These are phyloP conservation scores for Phytopythium kandeliae DNA, from an alignment of 352 stramenopile genomes.

Conservation along the genomic window DNA sequence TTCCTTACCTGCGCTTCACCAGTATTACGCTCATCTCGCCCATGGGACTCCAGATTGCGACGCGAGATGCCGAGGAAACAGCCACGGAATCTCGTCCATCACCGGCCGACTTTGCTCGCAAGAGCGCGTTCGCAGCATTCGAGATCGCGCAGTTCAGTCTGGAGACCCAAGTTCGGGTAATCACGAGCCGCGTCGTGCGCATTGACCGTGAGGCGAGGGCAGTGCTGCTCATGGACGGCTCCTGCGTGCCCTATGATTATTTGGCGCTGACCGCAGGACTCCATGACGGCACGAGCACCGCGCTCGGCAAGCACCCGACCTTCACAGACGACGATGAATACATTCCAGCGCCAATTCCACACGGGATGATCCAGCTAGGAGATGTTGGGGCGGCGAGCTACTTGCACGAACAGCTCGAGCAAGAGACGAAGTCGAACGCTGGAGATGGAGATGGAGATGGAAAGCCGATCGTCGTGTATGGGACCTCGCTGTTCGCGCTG, in stretches of 20 bases:
- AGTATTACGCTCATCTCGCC: slow-evolving; percentile 85
- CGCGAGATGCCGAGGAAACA: slow-evolving; percentile 13
- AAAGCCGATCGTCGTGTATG: slow-evolving; percentile 51
- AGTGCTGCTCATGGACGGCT: slow-evolving; percentile 76
- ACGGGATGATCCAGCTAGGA: slow-evolving; percentile 19
- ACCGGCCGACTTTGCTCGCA: slow-evolving; percentile 40
- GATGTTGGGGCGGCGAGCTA: slow-evolving; percentile 16
- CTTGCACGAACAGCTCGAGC: slow-evolving; percentile 13
- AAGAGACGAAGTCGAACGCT: not conserved
- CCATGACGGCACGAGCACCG: slow-evolving; percentile 44
- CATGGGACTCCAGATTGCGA: slow-evolving; percentile 43
- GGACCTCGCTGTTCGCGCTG: slow-evolving; percentile 55
- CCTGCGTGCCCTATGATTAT: slow-evolving; percentile 80
- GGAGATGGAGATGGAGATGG: slow-evolving; percentile 3
- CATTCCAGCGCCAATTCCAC: slow-evolving; percentile 14
- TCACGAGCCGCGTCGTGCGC: slow-evolving; percentile 58
- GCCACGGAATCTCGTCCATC: not conserved
- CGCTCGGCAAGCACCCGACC: slow-evolving; percentile 27
- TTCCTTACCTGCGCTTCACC: slow-evolving; percentile 83
- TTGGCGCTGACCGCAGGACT: slow-evolving; percentile 75
- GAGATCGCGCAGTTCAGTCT: slow-evolving; percentile 60
- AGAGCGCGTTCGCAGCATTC: slow-evolving; percentile 29
- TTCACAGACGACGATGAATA: slow-evolving; percentile 43
- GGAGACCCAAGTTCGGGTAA: slow-evolving; percentile 48
- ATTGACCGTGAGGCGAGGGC: slow-evolving; percentile 65